These are phyloP conservation scores for Endocalyx cinctus DNA, from an alignment of 2,329 filamentous ascomycete genomes.

Conservation along the genomic window DNA sequence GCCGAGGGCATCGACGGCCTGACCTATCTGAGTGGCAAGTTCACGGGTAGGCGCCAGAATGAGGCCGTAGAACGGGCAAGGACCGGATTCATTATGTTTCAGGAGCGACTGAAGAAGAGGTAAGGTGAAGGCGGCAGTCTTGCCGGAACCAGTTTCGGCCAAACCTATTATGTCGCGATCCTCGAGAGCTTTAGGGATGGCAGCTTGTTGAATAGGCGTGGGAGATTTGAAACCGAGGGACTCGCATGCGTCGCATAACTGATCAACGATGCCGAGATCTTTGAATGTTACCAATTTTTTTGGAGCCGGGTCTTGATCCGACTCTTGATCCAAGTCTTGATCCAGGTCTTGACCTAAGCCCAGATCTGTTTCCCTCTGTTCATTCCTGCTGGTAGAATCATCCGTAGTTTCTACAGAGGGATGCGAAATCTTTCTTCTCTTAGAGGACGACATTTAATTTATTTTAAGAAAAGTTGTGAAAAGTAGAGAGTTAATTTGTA, in stretches of 20 bases:
- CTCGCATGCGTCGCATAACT: constrained; percentile 83
- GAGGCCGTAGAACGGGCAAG: constrained; percentile 80
- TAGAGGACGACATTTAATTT: constrained; percentile 35
- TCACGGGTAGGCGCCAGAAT: constrained; percentile 91
- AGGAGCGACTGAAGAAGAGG: constrained; percentile 89
- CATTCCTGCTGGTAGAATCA: no score
- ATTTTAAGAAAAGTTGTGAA: no score
- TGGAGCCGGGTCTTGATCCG: no score
- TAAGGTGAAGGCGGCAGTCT: constrained; percentile 90
- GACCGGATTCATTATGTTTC: constrained; percentile 64
- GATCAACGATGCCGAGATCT: constrained; percentile 67
- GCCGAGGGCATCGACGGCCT: constrained; percentile 83
- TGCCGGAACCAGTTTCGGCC: constrained; percentile 92
- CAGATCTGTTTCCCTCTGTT: no score
- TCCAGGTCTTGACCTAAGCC: no score
- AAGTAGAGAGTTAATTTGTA: no score
- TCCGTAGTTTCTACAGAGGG: no score
- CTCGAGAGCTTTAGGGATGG: constrained; percentile 75
- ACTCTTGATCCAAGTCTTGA: no score
- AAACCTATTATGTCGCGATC: constrained; percentile 87
- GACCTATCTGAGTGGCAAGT: constrained; percentile 84
- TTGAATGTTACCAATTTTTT: no score
- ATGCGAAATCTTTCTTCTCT: constrained; percentile 37
- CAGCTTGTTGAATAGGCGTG: constrained; percentile 82
- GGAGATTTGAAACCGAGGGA: constrained; percentile 77